Percentiles rank a stretch among this genome's conserved stretches.
Conservation (phyloP, 345 rosid species). For the Eucalyptus erythrocorys region DNA sequence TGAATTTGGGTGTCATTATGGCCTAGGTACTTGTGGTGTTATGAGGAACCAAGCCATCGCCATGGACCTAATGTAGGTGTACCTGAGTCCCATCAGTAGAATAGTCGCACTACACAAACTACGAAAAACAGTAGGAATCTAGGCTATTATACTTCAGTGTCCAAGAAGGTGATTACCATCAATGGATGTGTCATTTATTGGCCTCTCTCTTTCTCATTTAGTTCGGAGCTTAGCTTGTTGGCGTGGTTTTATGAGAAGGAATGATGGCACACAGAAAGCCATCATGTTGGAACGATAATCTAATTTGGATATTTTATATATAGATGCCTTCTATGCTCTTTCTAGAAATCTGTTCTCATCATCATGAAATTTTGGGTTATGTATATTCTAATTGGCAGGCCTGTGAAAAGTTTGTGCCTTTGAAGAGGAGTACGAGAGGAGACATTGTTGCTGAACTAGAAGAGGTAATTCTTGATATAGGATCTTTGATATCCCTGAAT, state of each 20-base stretch:
- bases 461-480: constrained; percentile 46
- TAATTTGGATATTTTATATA: not conserved
- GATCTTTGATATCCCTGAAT: not conserved
- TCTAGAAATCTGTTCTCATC: not conserved
- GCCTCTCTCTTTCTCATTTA: not conserved
- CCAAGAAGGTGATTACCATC: not conserved
- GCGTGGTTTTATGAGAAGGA: not conserved
- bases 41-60: not conserved
- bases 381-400: constrained; percentile 29
- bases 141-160: not conserved
- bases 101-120: not conserved
- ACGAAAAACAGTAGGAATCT: not conserved
- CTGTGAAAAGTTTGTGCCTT: constrained; percentile 72
- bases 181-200: not conserved
- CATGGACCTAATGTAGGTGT: not conserved
- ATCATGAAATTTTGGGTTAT: not conserved
- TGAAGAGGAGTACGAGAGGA: constrained; percentile 63
- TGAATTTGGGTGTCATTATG: not conserved
- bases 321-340: not conserved
- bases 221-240: not conserved
- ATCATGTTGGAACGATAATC: not conserved
- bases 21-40: not conserved
- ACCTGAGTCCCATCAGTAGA: not conserved
- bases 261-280: not conserved
- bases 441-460: constrained; percentile 77